These are phyloP conservation scores for Annulohypoxylon truncatum DNA, from an alignment of 2,329 filamentous ascomycete species.

Conservation along the genomic window DNA sequence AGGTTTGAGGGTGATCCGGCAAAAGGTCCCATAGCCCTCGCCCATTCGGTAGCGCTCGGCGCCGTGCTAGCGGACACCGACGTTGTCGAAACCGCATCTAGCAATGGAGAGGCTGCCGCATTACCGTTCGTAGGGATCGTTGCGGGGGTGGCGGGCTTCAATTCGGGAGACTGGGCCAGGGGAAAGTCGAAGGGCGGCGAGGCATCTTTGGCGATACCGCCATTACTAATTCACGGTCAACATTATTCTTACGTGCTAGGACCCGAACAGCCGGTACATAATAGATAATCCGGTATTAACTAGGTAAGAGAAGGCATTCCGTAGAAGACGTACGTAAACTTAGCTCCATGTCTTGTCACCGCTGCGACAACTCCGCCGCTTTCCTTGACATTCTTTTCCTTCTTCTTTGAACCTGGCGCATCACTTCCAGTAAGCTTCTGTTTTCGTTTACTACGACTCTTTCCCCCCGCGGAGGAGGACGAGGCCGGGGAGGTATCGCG, in stretches of 20 bases:
- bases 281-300: conserved; percentile 38
- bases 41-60: conserved; percentile 51
- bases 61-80: conserved; percentile 50
- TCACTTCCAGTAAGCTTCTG: conserved; percentile 49
- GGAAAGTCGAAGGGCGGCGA: conserved; percentile 45
- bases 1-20: conserved; percentile 51
- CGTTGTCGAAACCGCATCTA: conserved; percentile 49
- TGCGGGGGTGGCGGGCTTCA: conserved; percentile 47
- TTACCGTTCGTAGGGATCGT: conserved; percentile 48
- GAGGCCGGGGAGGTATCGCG: conserved; percentile 48
- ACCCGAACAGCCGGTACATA: conserved; percentile 32
- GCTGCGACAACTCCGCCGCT: conserved; percentile 51
- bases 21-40: conserved; percentile 46
- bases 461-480: conserved; percentile 45
- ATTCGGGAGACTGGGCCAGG: conserved; percentile 46
- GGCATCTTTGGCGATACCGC: conserved; percentile 42
- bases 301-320: conserved; percentile 5
- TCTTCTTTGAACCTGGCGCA: conserved; percentile 51
- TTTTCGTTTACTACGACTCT: conserved; percentile 46
- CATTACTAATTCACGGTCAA: conserved; percentile 35
- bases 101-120: conserved; percentile 44
- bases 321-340: conserved; percentile 47
- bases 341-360: conserved; percentile 53
- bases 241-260: background rate
- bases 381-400: conserved; percentile 53